A percentile compares a stretch with the other conserved stretches of the same genome.
Conservation (phyloP, 2,329 filamentous ascomycete genomes). For the Westerdykella sp. region DNA sequence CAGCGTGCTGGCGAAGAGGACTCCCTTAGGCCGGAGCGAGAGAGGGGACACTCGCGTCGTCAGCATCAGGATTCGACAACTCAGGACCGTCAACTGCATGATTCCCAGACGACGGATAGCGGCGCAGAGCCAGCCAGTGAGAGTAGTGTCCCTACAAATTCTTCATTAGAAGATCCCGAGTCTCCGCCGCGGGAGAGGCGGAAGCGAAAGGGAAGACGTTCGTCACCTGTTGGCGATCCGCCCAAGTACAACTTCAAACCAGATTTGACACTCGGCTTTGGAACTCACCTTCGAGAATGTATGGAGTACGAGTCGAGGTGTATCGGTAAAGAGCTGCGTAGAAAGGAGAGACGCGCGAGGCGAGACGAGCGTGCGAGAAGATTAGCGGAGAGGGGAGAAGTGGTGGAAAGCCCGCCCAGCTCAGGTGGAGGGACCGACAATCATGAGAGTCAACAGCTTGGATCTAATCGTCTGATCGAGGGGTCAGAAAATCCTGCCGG, state of each 20-base stretch:
- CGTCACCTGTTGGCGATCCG: constrained; percentile 7
- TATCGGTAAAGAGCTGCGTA: constrained; percentile 12
- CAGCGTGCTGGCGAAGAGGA: background rate
- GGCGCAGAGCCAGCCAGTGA: background rate
- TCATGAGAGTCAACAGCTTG: no score
- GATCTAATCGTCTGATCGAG: no score
- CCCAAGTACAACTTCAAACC: constrained; percentile 14
- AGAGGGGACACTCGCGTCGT: background rate
- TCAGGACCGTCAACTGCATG: background rate
- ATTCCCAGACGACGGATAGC: background rate
- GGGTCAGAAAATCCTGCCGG: no score
- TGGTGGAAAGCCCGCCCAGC: no score
- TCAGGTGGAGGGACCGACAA: no score
- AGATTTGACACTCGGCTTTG: constrained; percentile 13
- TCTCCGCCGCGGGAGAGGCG: background rate
- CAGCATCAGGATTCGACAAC: background rate
- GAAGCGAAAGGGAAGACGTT: constrained; percentile 2
- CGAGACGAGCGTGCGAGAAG: constrained; percentile 5
- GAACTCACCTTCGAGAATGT: constrained; percentile 13
- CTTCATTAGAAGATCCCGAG: no score
- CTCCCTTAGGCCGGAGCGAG: background rate
- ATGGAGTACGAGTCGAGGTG: constrained; percentile 20
- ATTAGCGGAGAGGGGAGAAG: constrained; percentile 2
- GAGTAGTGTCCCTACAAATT: background rate
- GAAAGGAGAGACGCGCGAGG: background rate